Evolutionary conservation across 176 grass and related monocot genomes (phyloP).

Genomic region (Oryza nivara): DNA sequence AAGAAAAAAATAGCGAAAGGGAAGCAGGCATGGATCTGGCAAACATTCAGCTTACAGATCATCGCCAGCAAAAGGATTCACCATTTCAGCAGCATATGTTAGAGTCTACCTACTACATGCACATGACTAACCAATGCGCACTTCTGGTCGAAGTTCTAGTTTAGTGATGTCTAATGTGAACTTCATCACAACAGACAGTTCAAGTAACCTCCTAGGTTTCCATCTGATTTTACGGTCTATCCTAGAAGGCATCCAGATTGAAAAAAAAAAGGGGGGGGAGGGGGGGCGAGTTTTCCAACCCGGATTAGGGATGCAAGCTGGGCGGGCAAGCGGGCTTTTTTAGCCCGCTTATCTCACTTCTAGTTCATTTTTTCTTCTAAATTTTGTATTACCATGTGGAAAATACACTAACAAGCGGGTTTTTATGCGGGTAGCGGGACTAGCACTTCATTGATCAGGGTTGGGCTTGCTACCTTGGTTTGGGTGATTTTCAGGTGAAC

Average conservation of each 20-base stretch:
- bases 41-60: slow-evolving; percentile 2
- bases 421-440: no score
- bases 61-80: slow-evolving; percentile 30
- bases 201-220: slow-evolving; percentile 23
- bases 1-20: neutral
- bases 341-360: no score
- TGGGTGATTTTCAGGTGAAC: no score
- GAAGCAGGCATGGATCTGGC: neutral
- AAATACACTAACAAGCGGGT: no score
- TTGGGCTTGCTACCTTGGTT: no score
- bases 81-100: neutral
- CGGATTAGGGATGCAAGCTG: no score
- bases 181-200: slow-evolving; percentile 32
- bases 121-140: slow-evolving; percentile 12
- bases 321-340: no score
- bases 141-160: slow-evolving; percentile 25
- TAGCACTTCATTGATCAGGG: slow-evolving; percentile 18
- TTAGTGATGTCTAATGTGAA: neutral
- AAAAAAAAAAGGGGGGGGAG: neutral
- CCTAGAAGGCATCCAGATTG: neutral
- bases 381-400: no score
- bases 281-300: neutral
- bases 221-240: slow-evolving; percentile 33
- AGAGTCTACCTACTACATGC: slow-evolving; percentile 32
- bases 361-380: no score